Evolutionary conservation across 441 rosid species (phyloP), one percentile per base, ranked within the genome.

Genomic region (Metrosideros polymorpha): DNA sequence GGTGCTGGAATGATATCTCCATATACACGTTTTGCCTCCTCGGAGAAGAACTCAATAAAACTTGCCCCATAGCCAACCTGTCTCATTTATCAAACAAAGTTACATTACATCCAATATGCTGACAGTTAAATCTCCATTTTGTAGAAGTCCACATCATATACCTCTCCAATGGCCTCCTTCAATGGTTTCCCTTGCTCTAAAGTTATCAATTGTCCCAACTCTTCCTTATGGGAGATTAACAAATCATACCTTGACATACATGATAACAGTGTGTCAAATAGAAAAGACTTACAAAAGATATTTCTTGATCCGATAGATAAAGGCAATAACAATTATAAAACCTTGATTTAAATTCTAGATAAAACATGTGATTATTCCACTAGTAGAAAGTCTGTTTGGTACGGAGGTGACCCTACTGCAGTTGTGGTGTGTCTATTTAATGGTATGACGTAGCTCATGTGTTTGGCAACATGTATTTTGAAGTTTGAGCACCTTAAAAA

Each of bases 161-260:
- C 99, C 99, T 98, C 99, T 56, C 98, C 99, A 24, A 94, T 87
- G 88, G 99, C 97, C 89, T 98, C 99, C 87, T 93, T 92, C 57
- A 96, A 90, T 88, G 99, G 98, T 89, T 98, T 98, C 79, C 99
- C 99, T 94, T 95, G 98, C 93, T 98, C 99, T 88, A 96, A 91
- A 57, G 99, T 96, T 89, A 98, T 98, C 66, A 98, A 93, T 90
- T 95, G 97, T 85, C 98, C 99, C 90, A 98, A 96, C 87, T 98
- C 98, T 91, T 98, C 97, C 92, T 94, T 94, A 92, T 96, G 95
- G 85, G 95, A 90, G 90, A 94, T 84, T 84, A 98, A 88, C 75
- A 96, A 93, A 90, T 96, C 97, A 87, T 91, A 96, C 99, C 99
- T 98, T 86, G 42, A 87, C 87, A 90, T 84, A 82, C 30, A 89